Evolutionary conservation across 495 filamentous ascomycete species (phyloP), one percentile per base, ranked within the genome.

Genomic region (Schizothecium vesticola): DNA sequence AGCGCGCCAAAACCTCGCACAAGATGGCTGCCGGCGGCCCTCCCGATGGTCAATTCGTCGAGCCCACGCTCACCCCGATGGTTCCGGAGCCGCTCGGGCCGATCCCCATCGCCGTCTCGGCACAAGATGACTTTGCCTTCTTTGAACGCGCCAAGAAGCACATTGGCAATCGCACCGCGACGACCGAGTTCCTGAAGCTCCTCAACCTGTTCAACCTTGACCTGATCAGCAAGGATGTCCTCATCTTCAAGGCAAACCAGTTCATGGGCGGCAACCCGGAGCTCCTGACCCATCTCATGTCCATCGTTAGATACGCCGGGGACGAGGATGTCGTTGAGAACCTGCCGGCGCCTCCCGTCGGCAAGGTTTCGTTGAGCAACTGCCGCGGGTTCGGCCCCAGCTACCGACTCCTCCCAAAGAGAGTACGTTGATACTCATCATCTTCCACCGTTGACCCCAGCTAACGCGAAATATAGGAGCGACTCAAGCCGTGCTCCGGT

Each of bases 131-230:
- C 71, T 81, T 97, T 29, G 88, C 89, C 1, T 97, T 97, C 78
- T 99, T 99, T 68, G 96, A 99, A 60, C 88, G 93, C 16, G 93
- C 95, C 59, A 97, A 96, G 85, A 99, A 99, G 78, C 94, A 89
- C 77, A 91, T 99, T 68, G 87, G 88, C 55, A 98, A 98, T 76
- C 92, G 96, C 74, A 90, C 90, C 65, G 90, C 88, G 13, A 95
- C 92, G 82, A 93, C 89, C 70, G 96, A 99, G 73, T 98, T 98
- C 78, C 81, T 98, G 68, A 98, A 98, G 79, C 86, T 97, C 3
- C 92, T 94, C 80, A 97, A 97, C 67, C 83, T 99, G 28, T 98
- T 92, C 78, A 93, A 90, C 8, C 91, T 94, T 70, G 93, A 95
- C 69, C 81, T 98, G 12, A 93, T 99, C 68, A 92, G 92, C 72